Conservation (phyloP, 2,329 filamentous ascomycete species). For the Tympanopsis confertula region DNA sequence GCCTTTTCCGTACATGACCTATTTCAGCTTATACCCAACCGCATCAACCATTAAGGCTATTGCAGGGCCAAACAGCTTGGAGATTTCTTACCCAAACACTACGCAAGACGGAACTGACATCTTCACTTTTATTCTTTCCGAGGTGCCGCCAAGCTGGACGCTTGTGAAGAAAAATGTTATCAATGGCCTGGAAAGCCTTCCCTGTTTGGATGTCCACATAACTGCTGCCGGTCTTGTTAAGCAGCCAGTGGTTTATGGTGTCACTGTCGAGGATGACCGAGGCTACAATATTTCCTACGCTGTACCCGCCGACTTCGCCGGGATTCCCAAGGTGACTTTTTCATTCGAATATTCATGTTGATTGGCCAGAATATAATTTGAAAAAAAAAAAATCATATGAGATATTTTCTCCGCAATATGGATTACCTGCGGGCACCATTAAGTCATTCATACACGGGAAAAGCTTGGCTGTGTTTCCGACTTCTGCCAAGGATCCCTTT, state of each 20-base stretch:
- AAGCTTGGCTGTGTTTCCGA: too few species aligned
- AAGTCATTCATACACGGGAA: too few species aligned
- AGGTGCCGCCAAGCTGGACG: constrained; percentile 24
- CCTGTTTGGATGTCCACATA: constrained; percentile 25
- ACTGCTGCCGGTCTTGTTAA: constrained; percentile 21
- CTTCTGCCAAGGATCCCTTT: too few species aligned
- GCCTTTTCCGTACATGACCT: constrained; percentile 24
- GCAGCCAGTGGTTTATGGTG: constrained; percentile 22
- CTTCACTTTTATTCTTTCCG: constrained; percentile 25
- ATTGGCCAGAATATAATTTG: too few species aligned
- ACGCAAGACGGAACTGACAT: constrained; percentile 23
- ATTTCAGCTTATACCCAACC: constrained; percentile 26
- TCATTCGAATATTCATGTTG: constrained; percentile 18
- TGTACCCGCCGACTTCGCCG: constrained; percentile 24
- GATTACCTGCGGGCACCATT: too few species aligned
- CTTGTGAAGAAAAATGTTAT: constrained; percentile 16
- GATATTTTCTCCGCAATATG: too few species aligned
- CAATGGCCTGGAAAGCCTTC: constrained; percentile 19
- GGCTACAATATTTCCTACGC: constrained; percentile 33
- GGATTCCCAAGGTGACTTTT: constrained; percentile 22
- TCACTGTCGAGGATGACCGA: constrained; percentile 23
- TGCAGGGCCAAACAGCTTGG: constrained; percentile 18
- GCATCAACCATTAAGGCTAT: constrained; percentile 27
- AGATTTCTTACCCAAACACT: constrained; percentile 24
- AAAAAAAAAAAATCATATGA: too few species aligned